phyloP scores from a whole-genome alignment of 1,284 basidiomycete species.

The Pseudozyma sp. region DNA sequence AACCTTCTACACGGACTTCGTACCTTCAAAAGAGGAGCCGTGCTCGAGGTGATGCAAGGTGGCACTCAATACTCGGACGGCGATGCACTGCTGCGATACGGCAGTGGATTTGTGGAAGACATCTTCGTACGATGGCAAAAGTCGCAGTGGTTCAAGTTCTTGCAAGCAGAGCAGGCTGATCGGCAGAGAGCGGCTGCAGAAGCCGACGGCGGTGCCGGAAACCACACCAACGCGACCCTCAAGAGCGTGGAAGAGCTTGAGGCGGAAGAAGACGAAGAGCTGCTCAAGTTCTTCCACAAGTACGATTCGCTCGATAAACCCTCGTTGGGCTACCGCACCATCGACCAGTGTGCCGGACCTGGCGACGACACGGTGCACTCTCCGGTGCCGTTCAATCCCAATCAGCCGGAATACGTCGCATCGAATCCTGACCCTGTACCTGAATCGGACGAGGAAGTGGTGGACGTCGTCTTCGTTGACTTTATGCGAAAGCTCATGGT shows the following conservation, averaged over 20 bases:
- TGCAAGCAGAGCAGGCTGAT: constrained; percentile 28
- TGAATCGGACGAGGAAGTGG: constrained; percentile 32
- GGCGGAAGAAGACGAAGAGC: constrained; percentile 43
- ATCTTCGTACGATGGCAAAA: constrained; percentile 50
- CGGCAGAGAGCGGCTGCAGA: constrained; percentile 25
- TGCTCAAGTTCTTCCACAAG: constrained; percentile 37
- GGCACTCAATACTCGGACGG: constrained; percentile 35
- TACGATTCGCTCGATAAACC: constrained; percentile 46
- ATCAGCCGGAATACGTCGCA: constrained; percentile 64
- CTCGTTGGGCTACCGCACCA: constrained; percentile 67
- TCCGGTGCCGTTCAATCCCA: constrained; percentile 45
- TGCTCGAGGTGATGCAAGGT: constrained; percentile 44
- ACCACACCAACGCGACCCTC: constrained; percentile 9
- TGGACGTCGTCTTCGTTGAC: constrained; percentile 54
- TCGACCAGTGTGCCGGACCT: constrained; percentile 50
- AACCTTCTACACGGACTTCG: constrained; percentile 47
- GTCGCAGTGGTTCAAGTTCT: constrained; percentile 46
- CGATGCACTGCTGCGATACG: constrained; percentile 35
- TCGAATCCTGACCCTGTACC: constrained; percentile 48
- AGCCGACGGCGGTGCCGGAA: constrained; percentile 19
- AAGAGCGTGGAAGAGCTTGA: constrained; percentile 43
- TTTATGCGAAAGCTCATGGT: constrained; percentile 37
- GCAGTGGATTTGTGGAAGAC: constrained; percentile 40
- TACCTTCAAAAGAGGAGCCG: constrained; percentile 44
- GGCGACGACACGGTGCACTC: constrained; percentile 65